These are phyloP conservation scores for Salix viminalis DNA, from an alignment of 345 rosid species.

Conservation along the genomic window DNA sequence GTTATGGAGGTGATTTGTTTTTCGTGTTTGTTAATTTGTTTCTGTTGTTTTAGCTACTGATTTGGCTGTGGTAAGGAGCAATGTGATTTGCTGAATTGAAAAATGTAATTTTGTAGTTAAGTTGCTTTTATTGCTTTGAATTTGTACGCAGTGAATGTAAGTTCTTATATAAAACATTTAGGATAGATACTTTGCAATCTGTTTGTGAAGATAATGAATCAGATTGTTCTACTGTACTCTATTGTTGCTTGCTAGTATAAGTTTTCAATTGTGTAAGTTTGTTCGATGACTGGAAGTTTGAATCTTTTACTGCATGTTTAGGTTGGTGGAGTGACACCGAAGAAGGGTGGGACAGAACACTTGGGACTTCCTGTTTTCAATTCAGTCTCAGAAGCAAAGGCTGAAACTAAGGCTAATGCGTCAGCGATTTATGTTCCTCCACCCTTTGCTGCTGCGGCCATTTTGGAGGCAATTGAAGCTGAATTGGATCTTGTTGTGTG, in stretches of 20 bases:
- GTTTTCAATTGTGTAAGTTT: neutral
- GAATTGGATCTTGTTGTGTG: constrained; percentile 90
- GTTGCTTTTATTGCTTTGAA: too few relatives aligned
- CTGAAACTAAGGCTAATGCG: constrained; percentile 91
- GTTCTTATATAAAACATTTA: neutral
- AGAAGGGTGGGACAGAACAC: constrained; percentile 97
- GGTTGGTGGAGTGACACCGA: constrained; percentile 99
- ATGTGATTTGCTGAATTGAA: neutral
- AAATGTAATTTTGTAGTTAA: too few relatives aligned
- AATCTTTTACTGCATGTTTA: constrained; percentile 9
- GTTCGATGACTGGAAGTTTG: neutral
- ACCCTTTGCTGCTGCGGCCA: constrained; percentile 92
- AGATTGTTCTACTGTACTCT: neutral
- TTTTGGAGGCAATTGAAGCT: constrained; percentile 90
- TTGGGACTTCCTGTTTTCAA: constrained; percentile 92
- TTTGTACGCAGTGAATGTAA: neutral
- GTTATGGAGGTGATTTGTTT: neutral
- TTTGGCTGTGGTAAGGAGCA: too few relatives aligned
- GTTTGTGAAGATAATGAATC: neutral
- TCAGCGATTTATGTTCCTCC: constrained; percentile 94
- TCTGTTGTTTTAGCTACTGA: neutral
- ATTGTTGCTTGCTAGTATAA: too few relatives aligned
- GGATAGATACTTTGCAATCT: neutral
- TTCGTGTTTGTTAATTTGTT: neutral
- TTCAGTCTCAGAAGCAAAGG: constrained; percentile 89